phyloP scores from a whole-genome alignment of 2,329 filamentous ascomycete genomes.

The Ilyonectria destructans region DNA sequence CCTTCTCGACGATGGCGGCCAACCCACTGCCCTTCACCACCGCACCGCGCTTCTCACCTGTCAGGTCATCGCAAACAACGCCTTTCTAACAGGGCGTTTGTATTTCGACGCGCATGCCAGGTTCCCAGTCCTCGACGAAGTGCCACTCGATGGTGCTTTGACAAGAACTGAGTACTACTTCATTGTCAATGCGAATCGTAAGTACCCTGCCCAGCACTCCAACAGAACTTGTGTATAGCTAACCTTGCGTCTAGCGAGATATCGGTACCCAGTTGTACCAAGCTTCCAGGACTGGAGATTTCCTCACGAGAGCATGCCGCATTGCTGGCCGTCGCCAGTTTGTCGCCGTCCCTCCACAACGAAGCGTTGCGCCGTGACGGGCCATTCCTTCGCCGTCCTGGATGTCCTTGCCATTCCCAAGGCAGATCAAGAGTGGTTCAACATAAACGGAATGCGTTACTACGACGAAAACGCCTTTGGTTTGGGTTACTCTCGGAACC shows the following conservation, averaged over 20 bases:
- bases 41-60: constrained; percentile 36
- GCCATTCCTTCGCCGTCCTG: background rate
- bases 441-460: background rate
- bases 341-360: background rate
- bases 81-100: constrained; percentile 26
- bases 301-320: background rate
- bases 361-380: background rate
- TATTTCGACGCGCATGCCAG: constrained; percentile 7
- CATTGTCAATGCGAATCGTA: background rate
- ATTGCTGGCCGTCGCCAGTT: background rate
- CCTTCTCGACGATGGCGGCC: constrained; percentile 1
- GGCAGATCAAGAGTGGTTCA: background rate
- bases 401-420: background rate
- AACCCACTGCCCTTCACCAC: constrained; percentile 34
- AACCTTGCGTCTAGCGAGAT: background rate
- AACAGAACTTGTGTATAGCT: background rate
- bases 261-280: background rate
- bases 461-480: background rate
- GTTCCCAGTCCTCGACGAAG: background rate
- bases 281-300: background rate
- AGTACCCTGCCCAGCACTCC: background rate
- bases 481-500: constrained; percentile 8
- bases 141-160: background rate
- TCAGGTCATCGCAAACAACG: constrained; percentile 41
- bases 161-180: background rate